Conservation (phyloP, 495 filamentous ascomycete genomes). For the Talaromyces trachyspermus region DNA sequence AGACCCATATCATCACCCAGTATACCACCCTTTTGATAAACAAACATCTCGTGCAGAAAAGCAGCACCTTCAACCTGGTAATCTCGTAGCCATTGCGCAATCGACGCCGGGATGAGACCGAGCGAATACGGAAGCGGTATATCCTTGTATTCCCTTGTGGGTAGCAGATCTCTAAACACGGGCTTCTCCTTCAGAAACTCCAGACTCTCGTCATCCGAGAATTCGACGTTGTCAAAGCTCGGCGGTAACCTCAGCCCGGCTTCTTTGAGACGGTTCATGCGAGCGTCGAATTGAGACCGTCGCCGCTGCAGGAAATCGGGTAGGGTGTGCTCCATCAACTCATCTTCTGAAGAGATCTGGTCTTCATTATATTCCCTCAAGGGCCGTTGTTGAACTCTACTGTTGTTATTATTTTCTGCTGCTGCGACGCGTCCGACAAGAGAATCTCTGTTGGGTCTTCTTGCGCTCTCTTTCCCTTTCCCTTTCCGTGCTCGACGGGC, state of each 20-base stretch:
- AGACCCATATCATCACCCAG: conserved; percentile 96
- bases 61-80: conserved; percentile 84
- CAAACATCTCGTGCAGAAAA: conserved; percentile 84
- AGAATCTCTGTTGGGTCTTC: conserved; percentile 5
- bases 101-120: conserved; percentile 80
- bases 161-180: conserved; percentile 52
- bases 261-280: conserved; percentile 50
- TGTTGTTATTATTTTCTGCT: conserved; percentile 8
- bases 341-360: conserved; percentile 39
- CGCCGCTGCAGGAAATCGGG: conserved; percentile 53
- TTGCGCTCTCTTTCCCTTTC: conserved; percentile 27
- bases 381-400: conserved; percentile 12
- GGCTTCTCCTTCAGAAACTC: conserved; percentile 60
- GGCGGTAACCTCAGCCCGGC: conserved; percentile 73
- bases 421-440: conserved; percentile 10
- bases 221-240: conserved; percentile 70
- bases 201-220: conserved; percentile 75
- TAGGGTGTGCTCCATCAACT: conserved; percentile 50
- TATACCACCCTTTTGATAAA: conserved; percentile 87
- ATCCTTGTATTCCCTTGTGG: conserved; percentile 63
- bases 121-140: conserved; percentile 66
- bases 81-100: conserved; percentile 86
- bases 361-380: conserved; percentile 35
- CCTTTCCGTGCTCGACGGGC: conserved; percentile 28
- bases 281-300: conserved; percentile 43